Base-by-base conservation (phyloP, 345 rosid species). In the Melastoma malabathricum region DNA sequence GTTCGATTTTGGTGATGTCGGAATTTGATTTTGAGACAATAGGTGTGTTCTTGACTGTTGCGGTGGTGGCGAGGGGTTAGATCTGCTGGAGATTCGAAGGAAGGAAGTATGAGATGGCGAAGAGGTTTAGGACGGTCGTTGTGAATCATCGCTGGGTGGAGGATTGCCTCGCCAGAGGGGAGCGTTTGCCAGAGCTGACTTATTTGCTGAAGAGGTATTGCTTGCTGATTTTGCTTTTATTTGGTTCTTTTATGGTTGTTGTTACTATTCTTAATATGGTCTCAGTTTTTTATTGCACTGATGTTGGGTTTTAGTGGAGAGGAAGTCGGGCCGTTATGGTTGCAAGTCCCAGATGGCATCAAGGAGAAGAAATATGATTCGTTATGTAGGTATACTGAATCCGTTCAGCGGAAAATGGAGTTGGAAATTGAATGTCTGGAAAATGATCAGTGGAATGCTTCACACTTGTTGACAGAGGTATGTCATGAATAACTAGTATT, bases 91-190 rank as follows among this genome's bases (percentile, higher is more conserved):
- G 70, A 64, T 84, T 80, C 25, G 86, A 84, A 51, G 96, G 98
- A 0, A 68, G 56, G 57, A 92, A 92, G 57, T 80, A 78, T 19
- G 52, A 64, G 18, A 81, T 84, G 39, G 87, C 95, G 1, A 77
- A 62, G 62, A 77, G 76, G 64, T 84, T 87, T 0, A 48, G 49
- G 50, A 73, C 79, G 0, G 52, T 47, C 16, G 56, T 82, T 2
- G 90, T 92, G 0, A 87, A 87, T 58, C 96, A 92, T 67, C 74
- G 66, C 29, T 92, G 98, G 98, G 59, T 92, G 0, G 90, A 84
- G 69, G 88, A 84, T 52, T 92, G 96, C 27, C 19, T 81, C 43
- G 81, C 63, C 74, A 60, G 76, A 72, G 74, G 81, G 38, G 71
- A 62, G 52, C 80, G 77, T 61, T 72, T 87, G 25, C 68, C 83